phyloP scores from a whole-genome alignment of 1,284 basidiomycete genomes.

The Hymenochaete sp. region DNA sequence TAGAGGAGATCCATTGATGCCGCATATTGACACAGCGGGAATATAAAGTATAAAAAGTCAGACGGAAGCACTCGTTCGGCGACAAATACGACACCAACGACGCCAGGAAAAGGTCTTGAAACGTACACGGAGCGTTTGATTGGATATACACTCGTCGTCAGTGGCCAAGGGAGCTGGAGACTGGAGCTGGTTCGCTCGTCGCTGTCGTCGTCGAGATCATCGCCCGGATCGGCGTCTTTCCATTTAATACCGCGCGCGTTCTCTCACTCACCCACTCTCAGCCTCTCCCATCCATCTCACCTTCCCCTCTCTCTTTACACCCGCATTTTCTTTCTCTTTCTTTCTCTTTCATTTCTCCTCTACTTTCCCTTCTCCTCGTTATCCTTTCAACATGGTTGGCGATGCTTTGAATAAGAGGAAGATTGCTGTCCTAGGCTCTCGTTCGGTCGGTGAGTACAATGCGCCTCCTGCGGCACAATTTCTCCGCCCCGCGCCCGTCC shows the following conservation, averaged over 20 bases:
- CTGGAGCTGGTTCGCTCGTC: too few relatives aligned
- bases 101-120: too few relatives aligned
- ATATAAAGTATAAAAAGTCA: too few relatives aligned
- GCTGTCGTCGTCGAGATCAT: too few relatives aligned
- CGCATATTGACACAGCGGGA: too few relatives aligned
- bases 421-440: conserved; percentile 73
- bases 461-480: too few relatives aligned
- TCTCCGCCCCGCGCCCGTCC: conserved; percentile 13
- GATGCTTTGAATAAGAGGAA: conserved; percentile 75
- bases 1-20: too few relatives aligned
- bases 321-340: conserved; percentile 8
- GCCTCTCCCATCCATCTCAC: neutral
- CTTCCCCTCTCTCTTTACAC: conserved; percentile 16
- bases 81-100: too few relatives aligned
- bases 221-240: neutral
- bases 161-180: too few relatives aligned
- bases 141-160: too few relatives aligned
- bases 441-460: conserved; percentile 73
- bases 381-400: conserved; percentile 39
- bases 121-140: too few relatives aligned
- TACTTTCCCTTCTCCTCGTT: conserved; percentile 17
- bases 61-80: too few relatives aligned
- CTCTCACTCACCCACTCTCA: conserved; percentile 9
- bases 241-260: conserved; percentile 4
- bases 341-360: conserved; percentile 9